These are phyloP conservation scores for Fabrea salina DNA, from an alignment of 169 alveolate genomes.

Conservation along the genomic window DNA sequence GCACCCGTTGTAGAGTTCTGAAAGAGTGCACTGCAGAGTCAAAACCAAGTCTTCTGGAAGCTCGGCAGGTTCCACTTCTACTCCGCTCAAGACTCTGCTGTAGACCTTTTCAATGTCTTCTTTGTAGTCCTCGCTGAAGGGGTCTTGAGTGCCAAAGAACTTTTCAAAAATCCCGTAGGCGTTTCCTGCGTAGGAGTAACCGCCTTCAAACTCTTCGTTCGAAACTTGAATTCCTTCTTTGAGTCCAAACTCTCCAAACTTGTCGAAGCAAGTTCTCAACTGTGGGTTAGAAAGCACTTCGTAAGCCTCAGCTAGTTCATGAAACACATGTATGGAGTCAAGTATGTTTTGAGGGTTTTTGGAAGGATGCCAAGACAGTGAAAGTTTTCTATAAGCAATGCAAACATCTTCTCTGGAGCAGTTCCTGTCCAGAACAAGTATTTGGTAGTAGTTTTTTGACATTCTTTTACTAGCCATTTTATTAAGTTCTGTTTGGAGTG, in stretches of 20 bases:
- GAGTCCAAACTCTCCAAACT: conserved; percentile 36
- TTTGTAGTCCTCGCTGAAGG: conserved; percentile 42
- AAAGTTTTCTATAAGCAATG: conserved; percentile 76
- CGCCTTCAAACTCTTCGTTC: conserved; percentile 38
- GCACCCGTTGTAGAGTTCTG: conserved; percentile 76
- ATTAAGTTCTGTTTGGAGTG: too few relatives aligned
- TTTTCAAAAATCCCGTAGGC: conserved; percentile 75
- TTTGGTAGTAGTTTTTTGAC: conserved; percentile 68
- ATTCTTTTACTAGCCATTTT: conserved; percentile 1
- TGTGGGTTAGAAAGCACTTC: conserved; percentile 65
- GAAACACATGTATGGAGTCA: conserved; percentile 64
- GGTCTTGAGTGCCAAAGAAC: conserved; percentile 74
- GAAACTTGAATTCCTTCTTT: conserved; percentile 35
- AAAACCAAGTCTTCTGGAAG: conserved; percentile 54
- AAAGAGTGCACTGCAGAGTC: conserved; percentile 63
- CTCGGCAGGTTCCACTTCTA: not conserved
- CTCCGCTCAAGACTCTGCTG: not conserved
- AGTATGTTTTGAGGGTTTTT: conserved; percentile 57
- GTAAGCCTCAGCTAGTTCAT: conserved; percentile 78
- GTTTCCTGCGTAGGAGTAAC: conserved; percentile 75
- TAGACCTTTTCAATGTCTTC: not conserved
- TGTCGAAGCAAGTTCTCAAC: conserved; percentile 47
- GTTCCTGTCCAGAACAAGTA: conserved; percentile 64
- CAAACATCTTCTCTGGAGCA: conserved; percentile 73
- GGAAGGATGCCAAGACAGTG: conserved; percentile 74